phyloP scores from a whole-genome alignment of 169 alveolate species.

The Hepatocystis sp. region DNA sequence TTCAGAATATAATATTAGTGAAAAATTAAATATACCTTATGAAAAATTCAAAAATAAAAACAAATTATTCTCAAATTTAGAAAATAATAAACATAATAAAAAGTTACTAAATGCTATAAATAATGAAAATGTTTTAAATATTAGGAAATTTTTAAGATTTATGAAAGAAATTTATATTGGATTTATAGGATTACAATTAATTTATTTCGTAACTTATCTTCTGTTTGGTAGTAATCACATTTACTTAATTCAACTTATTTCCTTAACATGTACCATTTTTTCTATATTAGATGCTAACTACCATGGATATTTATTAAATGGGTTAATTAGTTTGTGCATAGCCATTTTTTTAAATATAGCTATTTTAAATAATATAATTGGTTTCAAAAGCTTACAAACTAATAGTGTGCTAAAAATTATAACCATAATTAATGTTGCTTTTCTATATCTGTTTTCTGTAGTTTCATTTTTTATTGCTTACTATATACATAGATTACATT shows the following conservation, averaged over 20 bases:
- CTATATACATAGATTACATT: constrained; percentile 52
- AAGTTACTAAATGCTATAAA: constrained; percentile 46
- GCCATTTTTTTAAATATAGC: constrained; percentile 68
- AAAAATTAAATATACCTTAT: constrained; percentile 29
- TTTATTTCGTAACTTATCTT: constrained; percentile 67
- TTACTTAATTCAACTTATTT: constrained; percentile 53
- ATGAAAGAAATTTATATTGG: constrained; percentile 74
- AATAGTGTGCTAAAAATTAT: constrained; percentile 54
- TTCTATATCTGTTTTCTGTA: constrained; percentile 54
- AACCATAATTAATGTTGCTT: constrained; percentile 58
- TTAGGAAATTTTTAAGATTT: constrained; percentile 46
- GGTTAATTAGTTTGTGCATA: constrained; percentile 58
- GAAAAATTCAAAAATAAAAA: constrained; percentile 48
- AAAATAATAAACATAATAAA: constrained; percentile 29
- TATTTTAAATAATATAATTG: constrained; percentile 41
- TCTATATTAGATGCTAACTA: constrained; percentile 69
- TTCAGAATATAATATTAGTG: constrained; percentile 55
- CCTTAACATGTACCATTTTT: constrained; percentile 66
- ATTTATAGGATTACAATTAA: constrained; percentile 71
- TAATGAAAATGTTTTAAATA: constrained; percentile 57
- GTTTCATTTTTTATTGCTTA: constrained; percentile 55
- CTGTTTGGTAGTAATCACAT: constrained; percentile 61
- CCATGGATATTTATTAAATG: constrained; percentile 71
- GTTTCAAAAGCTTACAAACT: constrained; percentile 54
- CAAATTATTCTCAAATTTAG: constrained; percentile 10